Conservation (phyloP, 257 asterid genomes). For the Solanum sejunctum region DNA sequence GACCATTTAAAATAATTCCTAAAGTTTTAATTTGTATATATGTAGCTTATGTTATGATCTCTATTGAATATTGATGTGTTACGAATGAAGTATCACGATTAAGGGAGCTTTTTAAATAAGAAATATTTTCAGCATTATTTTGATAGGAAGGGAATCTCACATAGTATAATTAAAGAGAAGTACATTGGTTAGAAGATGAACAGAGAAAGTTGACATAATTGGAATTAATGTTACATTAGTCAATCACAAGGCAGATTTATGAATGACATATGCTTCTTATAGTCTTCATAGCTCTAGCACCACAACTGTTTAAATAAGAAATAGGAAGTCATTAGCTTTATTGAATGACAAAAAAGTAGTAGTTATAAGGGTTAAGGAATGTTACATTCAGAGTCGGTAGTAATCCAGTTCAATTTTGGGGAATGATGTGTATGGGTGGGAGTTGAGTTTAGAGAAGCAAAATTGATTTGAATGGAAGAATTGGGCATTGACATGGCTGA, state of each 20-base stretch:
- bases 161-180: background rate
- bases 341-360: background rate
- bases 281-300: background rate
- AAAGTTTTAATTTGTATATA: background rate
- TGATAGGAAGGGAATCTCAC: background rate
- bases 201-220: background rate
- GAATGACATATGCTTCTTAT: too few species aligned
- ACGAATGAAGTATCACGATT: too few species aligned
- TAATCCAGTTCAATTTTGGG: slow-evolving; percentile 49
- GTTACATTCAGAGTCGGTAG: slow-evolving; percentile 83
- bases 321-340: background rate
- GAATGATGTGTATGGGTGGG: slow-evolving; percentile 10
- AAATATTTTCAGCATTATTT: too few species aligned
- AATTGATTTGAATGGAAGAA: background rate
- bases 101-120: too few species aligned
- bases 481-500: slow-evolving; percentile 13
- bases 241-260: too few species aligned
- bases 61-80: too few species aligned
- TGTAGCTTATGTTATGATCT: background rate
- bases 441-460: slow-evolving; percentile 30
- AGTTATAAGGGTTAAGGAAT: background rate
- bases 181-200: background rate
- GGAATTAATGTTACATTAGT: background rate
- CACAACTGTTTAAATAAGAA: background rate
- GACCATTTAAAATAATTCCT: background rate